Evolutionary conservation across 257 asterid species (phyloP), one percentile per base, ranked within the genome.

Genomic region (Dorcoceras hygrometricum): DNA sequence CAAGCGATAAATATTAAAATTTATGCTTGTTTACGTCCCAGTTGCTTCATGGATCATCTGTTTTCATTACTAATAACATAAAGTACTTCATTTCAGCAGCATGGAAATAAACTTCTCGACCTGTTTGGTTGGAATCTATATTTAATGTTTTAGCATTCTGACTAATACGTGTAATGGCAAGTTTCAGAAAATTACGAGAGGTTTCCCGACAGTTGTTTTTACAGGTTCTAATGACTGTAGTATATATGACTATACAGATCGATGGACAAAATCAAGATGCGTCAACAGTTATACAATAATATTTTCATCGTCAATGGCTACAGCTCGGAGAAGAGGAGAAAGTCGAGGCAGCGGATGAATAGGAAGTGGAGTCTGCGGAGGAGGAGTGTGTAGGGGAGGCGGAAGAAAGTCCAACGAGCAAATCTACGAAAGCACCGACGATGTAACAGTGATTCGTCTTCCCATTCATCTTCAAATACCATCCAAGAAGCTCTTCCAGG

Each of bases 401-500:
- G 14, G 77, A 46, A 39, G 86, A 75, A 50, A 82, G 57, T 16
- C 77, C 90, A 23, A 73, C 57, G 4, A 91, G 85, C 74, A 89
- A 70, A 80, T 92, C 97, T 29, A 92, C 80, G 63, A 92, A 92
- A 6, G 98, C 98, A 1, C 86, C 89, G 6, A 89, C 80, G 0
- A 92, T 86, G 19, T 76, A 84, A 8, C 90, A 89, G 65, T 89
- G 98, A 72, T 86, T 88, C 0, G 8, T 69, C 62, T 76, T 81
- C 46, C 78, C 88, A 53, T 92, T 92, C 96, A 84, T 82, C 86
- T 63, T 82, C 80, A 92, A 68, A 36, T 92, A 92, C 95, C 98
- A 92, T 8, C 81, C 84, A 11, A 92, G 75, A 73, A 92, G 63
- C 75, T 89, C 96, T 67, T 92, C 96, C 65, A 92, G 59, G 24